Base-by-base conservation (phyloP, 2,329 filamentous ascomycete species). In the Polychaeton citri region DNA sequence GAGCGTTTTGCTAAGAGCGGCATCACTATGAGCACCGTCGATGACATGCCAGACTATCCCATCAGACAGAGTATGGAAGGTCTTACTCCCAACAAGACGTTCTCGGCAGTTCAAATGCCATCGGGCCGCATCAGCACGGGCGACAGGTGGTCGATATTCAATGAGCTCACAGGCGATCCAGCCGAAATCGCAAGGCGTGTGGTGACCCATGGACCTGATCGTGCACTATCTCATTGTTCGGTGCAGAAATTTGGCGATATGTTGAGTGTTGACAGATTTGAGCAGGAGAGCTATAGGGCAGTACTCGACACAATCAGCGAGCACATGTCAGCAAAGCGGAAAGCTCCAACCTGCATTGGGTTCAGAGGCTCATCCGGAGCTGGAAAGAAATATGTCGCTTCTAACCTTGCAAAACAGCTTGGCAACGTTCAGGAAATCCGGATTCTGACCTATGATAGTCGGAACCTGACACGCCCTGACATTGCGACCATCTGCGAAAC, bases 71-170 rank as follows among this genome's bases (percentile, higher is more conserved):
- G 50, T 15, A 46, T 55, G 41, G 38, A 47, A 10, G 36, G 42
- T 3, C 42, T 54, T 5, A 37, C 34, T 4, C 36, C 42, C 2
- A 47, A 52, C 30, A 49, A 46, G 38, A 38, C 38, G 17, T 41
- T 51, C 32, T 44, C 50, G 2, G 41, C 41, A 2, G 51, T 49
- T 12, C 54, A 42, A 40, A 49, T 56, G 18, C 53, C 53, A 4
- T 55, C 52, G 2, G 42, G 41, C 9, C 40, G 45, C 13, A 56
- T 56, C 37, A 53, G 50, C 36, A 50, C 50, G 12, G 52, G 52
- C n/a, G 52, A 55, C 10, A 47, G 44, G 34, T 56, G 52, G 51
- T 49, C 43, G n/a, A 51, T 56, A 19, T 54, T 55, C 32, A 49
- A 55, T 16, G 39, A 39, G 3, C 42, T 55, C 2, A 55, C 53